Evolutionary conservation across 306 rosid species (phyloP), one percentile per base, ranked within the genome.

Genomic region (Cajanus cajan): DNA sequence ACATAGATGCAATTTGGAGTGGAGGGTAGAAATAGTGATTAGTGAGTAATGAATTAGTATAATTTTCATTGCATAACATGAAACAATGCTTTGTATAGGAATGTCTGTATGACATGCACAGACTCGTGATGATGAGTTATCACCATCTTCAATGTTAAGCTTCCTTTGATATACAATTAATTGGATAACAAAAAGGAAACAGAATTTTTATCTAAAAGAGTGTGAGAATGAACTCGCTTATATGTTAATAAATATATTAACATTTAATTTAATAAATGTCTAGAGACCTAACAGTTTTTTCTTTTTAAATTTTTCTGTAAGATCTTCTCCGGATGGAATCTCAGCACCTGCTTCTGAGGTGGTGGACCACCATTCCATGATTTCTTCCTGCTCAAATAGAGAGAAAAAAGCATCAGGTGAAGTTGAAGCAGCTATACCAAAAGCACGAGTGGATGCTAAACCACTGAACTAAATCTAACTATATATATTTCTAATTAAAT

Each of bases 301-400:
- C 83, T 47, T 80, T 81, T 87, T 33, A 50, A 87, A 74, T 83
- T 85, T 91, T 52, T 76, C 80, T 73, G 58, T 74, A 69, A 95
- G 79, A 63, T 91, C 93, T 73, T 82, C 90, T 80, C 84, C 89
- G 15, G 90, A 80, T 8, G 93, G 90, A 84, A 85, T 64, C 78
- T 63, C 83, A 80, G 70, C 74, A 45, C 86, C 79, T 31, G 83
- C 82, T 78, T 74, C 86, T 50, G 90, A 65, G 82, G 78, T 75
- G 54, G 85, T 78, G 36, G 77, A 78, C 99, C 94, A 93, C 98
- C 99, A 95, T 64, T 92, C 94, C 88, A 78, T 83, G 79, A 95
- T 89, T 87, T 95, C 98, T 71, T 95, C 98, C 99, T 95, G 91
- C 85, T 71, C 79, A 55, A 44, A 24, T 44, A 8, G 72, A 43